phyloP scores from a whole-genome alignment of 2,329 filamentous ascomycete genomes.

The Ophiostoma populinum region DNA sequence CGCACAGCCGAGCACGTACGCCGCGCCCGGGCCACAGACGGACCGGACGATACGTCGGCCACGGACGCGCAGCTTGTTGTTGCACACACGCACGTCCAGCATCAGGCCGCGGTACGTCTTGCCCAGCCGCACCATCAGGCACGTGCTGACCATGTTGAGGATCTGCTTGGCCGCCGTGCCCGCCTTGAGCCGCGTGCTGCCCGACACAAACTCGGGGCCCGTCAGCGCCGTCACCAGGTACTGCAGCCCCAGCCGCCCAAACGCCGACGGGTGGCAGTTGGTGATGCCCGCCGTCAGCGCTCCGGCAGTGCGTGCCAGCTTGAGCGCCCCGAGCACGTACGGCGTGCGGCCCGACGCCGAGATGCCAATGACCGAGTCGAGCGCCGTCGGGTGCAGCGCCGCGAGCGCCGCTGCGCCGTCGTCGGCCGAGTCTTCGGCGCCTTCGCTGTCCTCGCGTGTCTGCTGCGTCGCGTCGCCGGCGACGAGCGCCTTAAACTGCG shows the following conservation, averaged over 20 bases:
- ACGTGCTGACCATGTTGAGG: constrained; percentile 26
- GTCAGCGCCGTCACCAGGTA: constrained; percentile 20
- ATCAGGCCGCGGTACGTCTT: constrained; percentile 19
- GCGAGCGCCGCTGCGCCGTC: constrained; percentile 1
- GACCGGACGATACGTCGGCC: constrained; percentile 6
- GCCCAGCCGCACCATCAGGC: constrained; percentile 23
- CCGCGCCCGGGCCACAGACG: constrained; percentile 2
- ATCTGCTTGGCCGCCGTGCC: constrained; percentile 27
- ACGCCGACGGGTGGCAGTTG: constrained; percentile 19
- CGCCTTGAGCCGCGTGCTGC: constrained; percentile 27
- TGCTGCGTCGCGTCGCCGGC: constrained; percentile 23
- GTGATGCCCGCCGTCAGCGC: constrained; percentile 22
- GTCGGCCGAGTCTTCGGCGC: constrained; percentile 9
- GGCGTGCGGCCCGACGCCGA: constrained; percentile 25
- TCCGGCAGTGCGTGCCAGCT: constrained; percentile 18
- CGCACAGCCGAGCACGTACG: constrained; percentile 1
- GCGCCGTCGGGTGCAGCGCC: background rate
- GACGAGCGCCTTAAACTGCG: constrained; percentile 23
- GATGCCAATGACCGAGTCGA: constrained; percentile 24
- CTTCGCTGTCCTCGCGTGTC: constrained; percentile 19
- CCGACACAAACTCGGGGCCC: constrained; percentile 25
- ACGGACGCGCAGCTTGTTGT: constrained; percentile 6
- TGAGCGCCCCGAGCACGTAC: constrained; percentile 22
- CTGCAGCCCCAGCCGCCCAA: constrained; percentile 10
- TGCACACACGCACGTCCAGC: constrained; percentile 7